Base-by-base conservation (phyloP, 495 filamentous ascomycete species). In the Symbiotaphrina buchneri region DNA sequence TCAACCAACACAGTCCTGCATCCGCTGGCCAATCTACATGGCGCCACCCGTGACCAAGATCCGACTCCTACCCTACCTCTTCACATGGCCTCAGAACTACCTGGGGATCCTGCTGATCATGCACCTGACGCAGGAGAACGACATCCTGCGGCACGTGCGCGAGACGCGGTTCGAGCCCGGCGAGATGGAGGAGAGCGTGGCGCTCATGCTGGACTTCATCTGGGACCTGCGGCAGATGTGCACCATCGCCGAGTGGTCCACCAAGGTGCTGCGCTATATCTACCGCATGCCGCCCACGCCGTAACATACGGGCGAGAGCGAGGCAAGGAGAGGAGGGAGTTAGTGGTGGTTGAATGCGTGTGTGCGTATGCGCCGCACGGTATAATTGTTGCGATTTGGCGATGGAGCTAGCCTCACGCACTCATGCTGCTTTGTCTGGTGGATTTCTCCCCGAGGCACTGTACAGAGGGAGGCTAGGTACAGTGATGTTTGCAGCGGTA, bases 11-110 rank as follows among this genome's bases (percentile, higher is more conserved):
- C 21, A 36, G 34, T 21, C 56, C 0, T 52, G 49, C 13, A 47
- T 68, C 7, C 52, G 57, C 23, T 71, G 66, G 66, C 61, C 66
- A 5, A 45, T 71, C 23, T 50, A 51, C 33, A 64, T 70, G 55
- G 59, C 56, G 15, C 65, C 66, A 1, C 54, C 58, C 4, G 61
- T 56, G 37, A 53, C 53, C 26, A 52, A 56, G 31, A 71, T 68
- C 46, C 45, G 64, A 20, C 49, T 71, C 2, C 41, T 70, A 1
- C 65, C 66, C 11, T 63, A 59, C 29, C 38, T 60, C 8, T 70
- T 70, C 35, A 59, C 63, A 37, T 71, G 66, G 55, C 61, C 58
- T 18, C 60, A 68, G 33, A 67, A 60, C 30, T 35, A 20, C 29
- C 50, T 71, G 16, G 57, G 57, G 2, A 59, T 70, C 10, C 51